Evolutionary conservation across 257 asterid genomes (phyloP).

Genomic region (Lycium ferocissimum): DNA sequence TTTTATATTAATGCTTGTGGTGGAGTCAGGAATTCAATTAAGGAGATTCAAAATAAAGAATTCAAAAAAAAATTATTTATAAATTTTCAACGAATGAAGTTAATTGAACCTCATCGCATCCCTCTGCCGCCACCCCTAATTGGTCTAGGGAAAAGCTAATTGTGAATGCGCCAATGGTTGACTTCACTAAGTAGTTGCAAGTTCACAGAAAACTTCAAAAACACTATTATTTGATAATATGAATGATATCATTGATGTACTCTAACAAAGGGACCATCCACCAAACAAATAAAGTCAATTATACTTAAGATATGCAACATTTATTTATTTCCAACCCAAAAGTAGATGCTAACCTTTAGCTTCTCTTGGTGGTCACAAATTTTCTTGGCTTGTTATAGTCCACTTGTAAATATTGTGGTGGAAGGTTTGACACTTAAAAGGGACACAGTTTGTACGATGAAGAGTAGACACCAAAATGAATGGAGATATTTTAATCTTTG

Average conservation of each 20-base stretch:
- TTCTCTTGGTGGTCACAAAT: slow-evolving; percentile 4
- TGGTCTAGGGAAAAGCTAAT: too few relatives aligned
- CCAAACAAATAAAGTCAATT: not conserved
- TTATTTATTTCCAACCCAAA: not conserved
- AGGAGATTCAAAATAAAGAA: too few relatives aligned
- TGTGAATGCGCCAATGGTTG: not conserved
- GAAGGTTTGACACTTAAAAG: not conserved
- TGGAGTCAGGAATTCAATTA: too few relatives aligned
- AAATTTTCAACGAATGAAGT: too few relatives aligned
- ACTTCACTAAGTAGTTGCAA: not conserved
- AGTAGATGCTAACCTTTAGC: not conserved
- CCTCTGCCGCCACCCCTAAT: too few relatives aligned
- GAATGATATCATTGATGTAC: not conserved
- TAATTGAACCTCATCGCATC: too few relatives aligned
- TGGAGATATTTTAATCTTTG: not conserved
- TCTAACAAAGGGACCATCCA: not conserved
- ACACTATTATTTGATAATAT: not conserved
- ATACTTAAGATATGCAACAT: not conserved
- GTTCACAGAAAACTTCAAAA: not conserved
- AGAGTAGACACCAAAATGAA: not conserved
- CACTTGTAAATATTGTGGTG: not conserved
- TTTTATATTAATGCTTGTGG: too few relatives aligned
- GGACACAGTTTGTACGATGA: not conserved
- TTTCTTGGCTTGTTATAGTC: not conserved
- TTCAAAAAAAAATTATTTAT: too few relatives aligned